These are phyloP conservation scores for Trichoderma asperellum DNA, from an alignment of 2,329 filamentous ascomycete species.

Conservation along the genomic window DNA sequence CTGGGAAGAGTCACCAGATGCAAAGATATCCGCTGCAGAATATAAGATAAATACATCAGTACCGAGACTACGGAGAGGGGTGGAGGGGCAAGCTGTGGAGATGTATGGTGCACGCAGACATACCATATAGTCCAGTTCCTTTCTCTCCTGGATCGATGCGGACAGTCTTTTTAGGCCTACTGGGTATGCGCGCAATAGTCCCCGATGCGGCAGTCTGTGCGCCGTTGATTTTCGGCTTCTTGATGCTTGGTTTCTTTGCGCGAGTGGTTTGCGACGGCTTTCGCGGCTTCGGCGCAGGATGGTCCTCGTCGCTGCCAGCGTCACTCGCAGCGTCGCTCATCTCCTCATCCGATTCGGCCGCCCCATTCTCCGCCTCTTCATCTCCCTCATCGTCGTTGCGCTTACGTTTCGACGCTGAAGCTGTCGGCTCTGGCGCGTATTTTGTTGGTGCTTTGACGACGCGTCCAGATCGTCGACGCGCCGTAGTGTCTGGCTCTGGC, in stretches of 20 bases:
- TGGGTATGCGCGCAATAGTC: conserved; percentile 52
- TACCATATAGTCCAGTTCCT: conserved; percentile 61
- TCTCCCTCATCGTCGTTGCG: conserved; percentile 54
- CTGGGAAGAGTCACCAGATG: conserved; percentile 59
- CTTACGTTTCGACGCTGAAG: conserved; percentile 61
- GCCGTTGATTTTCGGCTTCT: conserved; percentile 68
- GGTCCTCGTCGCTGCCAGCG: conserved; percentile 53
- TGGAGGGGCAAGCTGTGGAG: conserved; percentile 27
- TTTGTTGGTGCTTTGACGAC: conserved; percentile 64
- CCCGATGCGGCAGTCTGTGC: conserved; percentile 44
- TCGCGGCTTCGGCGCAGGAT: conserved; percentile 44
- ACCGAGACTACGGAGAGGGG: conserved; percentile 30
- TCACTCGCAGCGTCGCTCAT: conserved; percentile 49
- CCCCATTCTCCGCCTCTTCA: conserved; percentile 53
- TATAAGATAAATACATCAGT: conserved; percentile 27
- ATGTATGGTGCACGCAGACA: neutral
- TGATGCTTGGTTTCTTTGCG: conserved; percentile 61
- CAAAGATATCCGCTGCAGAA: conserved; percentile 63
- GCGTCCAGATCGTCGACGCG: conserved; percentile 71
- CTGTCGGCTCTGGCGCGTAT: conserved; percentile 56
- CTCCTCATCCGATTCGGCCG: conserved; percentile 52
- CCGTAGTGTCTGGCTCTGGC: conserved; percentile 54
- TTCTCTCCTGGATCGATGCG: conserved; percentile 56
- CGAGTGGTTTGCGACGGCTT: conserved; percentile 50
- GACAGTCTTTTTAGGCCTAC: conserved; percentile 60